phyloP scores from a whole-genome alignment of 768 basidiomycete genomes.

The Hysterangium stoloniferum region DNA sequence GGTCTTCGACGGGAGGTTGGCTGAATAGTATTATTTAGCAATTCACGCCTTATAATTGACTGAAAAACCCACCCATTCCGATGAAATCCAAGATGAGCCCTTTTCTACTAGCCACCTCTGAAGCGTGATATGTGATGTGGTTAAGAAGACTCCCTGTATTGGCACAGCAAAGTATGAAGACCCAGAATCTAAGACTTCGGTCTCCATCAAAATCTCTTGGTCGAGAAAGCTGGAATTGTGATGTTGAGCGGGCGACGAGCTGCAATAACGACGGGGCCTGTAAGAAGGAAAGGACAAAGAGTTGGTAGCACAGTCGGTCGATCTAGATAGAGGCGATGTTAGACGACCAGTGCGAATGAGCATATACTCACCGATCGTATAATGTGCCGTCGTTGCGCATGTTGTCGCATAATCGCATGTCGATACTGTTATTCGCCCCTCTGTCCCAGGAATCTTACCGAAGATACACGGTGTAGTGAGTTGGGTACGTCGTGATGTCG shows the following conservation, averaged over 20 bases:
- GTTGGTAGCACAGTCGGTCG: conserved; percentile 61
- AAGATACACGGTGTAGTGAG: too few relatives aligned
- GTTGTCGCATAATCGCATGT: conserved; percentile 24
- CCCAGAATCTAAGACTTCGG: conserved; percentile 63
- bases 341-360: conserved; percentile 8
- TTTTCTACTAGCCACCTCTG: conserved; percentile 39
- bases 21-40: conserved; percentile 24
- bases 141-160: conserved; percentile 55
- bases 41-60: conserved; percentile 13
- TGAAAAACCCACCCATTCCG: conserved; percentile 51
- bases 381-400: conserved; percentile 66
- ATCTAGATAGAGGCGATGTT: conserved; percentile 36
- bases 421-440: too few relatives aligned
- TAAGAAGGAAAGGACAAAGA: conserved; percentile 72
- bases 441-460: too few relatives aligned
- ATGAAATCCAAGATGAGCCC: conserved; percentile 70
- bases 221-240: conserved; percentile 59
- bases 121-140: conserved; percentile 45
- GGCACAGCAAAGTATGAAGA: conserved; percentile 46
- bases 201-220: conserved; percentile 60
- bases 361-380: conserved; percentile 48
- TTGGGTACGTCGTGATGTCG: background rate
- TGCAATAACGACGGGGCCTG: conserved; percentile 59
- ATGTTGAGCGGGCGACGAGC: conserved; percentile 44
- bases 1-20: conserved; percentile 52